Evolutionary conservation across 139 green algal species (phyloP).

Genomic region (Picocystis salinarum): DNA sequence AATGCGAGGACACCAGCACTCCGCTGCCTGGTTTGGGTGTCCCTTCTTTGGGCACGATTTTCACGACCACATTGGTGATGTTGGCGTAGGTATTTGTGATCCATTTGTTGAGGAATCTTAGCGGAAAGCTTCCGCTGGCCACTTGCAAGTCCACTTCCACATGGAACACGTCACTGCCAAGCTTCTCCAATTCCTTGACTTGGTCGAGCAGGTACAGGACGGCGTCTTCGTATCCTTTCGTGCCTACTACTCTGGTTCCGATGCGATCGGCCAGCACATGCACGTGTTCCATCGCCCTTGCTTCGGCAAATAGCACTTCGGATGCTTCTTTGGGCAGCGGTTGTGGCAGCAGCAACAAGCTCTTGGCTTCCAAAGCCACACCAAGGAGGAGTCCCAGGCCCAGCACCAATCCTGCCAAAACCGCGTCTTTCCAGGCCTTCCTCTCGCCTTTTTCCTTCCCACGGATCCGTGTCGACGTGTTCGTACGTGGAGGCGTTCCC

Average conservation of each 20-base stretch:
- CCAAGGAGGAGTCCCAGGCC: no score
- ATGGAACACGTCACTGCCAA: background rate
- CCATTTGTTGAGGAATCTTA: background rate
- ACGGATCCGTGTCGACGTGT: no score
- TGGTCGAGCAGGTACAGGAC: background rate
- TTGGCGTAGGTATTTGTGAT: conserved; percentile 41
- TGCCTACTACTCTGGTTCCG: conserved; percentile 18
- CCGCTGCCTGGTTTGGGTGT: no score
- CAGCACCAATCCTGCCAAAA: no score
- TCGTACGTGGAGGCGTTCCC: no score
- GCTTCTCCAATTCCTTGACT: background rate
- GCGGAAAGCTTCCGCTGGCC: background rate
- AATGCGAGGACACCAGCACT: conserved; percentile 13
- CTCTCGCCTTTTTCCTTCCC: no score
- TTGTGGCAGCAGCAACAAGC: no score
- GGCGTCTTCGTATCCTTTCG: background rate
- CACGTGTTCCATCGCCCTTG: conserved; percentile 19
- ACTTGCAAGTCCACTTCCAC: conserved; percentile 3
- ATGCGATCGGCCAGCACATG: conserved; percentile 20
- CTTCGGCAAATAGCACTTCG: conserved; percentile 36
- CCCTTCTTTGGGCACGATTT: conserved; percentile 8
- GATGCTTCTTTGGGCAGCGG: no score
- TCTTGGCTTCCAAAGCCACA: no score
- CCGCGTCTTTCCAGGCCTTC: no score
- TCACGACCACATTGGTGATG: conserved; percentile 31